These are phyloP conservation scores for Paraurostyla sp. DNA, from an alignment of 73 alveolate species.

Conservation along the genomic window DNA sequence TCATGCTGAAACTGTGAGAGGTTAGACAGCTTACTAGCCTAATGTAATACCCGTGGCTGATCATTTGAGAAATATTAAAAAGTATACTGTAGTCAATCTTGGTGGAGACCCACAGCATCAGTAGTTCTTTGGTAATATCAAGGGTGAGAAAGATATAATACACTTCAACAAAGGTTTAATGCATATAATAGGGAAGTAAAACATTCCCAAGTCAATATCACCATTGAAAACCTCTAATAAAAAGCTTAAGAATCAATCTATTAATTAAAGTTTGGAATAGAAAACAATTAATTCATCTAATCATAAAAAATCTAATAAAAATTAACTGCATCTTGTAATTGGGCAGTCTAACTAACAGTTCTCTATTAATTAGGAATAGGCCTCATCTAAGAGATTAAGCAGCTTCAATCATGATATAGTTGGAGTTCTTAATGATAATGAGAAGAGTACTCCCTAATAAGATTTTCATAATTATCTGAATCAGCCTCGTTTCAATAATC, in stretches of 20 bases:
- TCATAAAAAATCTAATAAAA: neutral
- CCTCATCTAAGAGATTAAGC: neutral
- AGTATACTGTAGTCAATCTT: neutral
- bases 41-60: slow-evolving; percentile 13
- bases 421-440: neutral
- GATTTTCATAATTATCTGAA: neutral
- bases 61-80: neutral
- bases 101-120: too few species aligned
- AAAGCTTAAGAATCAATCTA: neutral
- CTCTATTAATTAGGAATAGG: neutral
- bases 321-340: neutral
- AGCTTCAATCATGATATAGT: neutral
- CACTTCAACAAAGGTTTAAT: slow-evolving; percentile 5
- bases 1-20: neutral
- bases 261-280: neutral
- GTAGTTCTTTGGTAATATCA: slow-evolving; percentile 15
- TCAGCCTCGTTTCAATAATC: neutral
- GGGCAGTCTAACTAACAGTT: neutral
- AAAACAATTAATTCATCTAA: too few species aligned
- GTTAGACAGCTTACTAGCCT: neutral
- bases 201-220: neutral
- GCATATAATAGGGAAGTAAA: neutral
- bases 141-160: neutral
- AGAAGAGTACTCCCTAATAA: neutral
- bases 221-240: too few species aligned